Base-by-base conservation (phyloP, 495 filamentous ascomycete species). In the Pseudoneurospora amorphoporcata region DNA sequence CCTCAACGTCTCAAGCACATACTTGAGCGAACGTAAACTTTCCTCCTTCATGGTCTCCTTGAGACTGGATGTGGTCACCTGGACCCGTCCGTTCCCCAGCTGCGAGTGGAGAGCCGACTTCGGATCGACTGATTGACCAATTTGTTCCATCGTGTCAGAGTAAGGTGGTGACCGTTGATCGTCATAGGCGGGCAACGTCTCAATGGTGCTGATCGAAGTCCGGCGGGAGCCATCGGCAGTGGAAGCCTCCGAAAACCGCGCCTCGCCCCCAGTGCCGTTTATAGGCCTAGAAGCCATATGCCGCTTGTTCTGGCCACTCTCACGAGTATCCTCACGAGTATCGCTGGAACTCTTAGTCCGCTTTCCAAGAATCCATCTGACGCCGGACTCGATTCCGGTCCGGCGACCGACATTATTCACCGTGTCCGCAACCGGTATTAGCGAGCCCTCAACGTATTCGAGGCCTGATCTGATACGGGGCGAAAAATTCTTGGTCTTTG, bases 41-140 rank as follows among this genome's bases (percentile, higher is more conserved):
- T 93, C 90, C 29, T 96, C 92, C 76, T 90, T 94, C 86, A 98
- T 92, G 0, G 95, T 93, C 23, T 94, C 90, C 40, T 92, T 91
- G 3, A 98, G 84, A 0, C 92, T 93, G 0, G 92, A 94, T 0
- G 94, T 96, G 16, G 90, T 90, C 73, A 96, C 90, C 29, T 96
- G 88, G 16, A 98, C 83, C 42, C 92, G 88, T 8, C 79, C 75
- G 14, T 58, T 45, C 29, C 76, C 73, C 19, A 79, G 70, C 10
- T 73, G 75, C n/a, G 79, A 70, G 10, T 73, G 72, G 1, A 73
- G 42, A 6, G 73, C 69, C 14, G 43, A 58, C 2, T 77, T 73
- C 7, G 53, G 72, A 19, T 79, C 78, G 12, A 72, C 73, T 32
- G 53, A 17, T 17, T 65, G 53, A 35, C 53, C 53, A 17, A 35